These are phyloP conservation scores for Lactuca sativa DNA, from an alignment of 129 eudicot genomes.

Conservation along the genomic window DNA sequence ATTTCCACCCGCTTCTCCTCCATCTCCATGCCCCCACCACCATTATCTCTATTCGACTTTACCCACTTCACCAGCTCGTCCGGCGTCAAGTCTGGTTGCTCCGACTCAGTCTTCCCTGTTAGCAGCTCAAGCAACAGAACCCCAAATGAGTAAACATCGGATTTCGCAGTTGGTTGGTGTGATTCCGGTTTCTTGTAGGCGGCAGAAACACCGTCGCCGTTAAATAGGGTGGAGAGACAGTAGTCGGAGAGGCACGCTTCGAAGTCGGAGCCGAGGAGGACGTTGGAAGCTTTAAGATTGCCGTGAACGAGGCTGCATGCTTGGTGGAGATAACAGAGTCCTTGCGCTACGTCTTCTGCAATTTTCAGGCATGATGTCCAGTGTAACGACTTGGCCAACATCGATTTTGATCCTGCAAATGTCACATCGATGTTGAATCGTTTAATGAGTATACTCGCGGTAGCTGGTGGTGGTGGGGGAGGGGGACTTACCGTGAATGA, in stretches of 20 bases:
- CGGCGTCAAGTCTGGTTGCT: slow-evolving; percentile 57
- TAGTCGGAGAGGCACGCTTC: slow-evolving; percentile 84
- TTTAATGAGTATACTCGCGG: background rate
- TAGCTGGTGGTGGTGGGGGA: background rate
- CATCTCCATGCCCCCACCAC: slow-evolving; percentile 35
- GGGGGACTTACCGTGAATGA: slow-evolving; percentile 55
- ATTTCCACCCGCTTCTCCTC: slow-evolving; percentile 61
- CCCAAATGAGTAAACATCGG: slow-evolving; percentile 87
- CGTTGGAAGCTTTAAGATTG: slow-evolving; percentile 78
- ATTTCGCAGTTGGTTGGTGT: slow-evolving; percentile 46
- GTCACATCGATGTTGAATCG: background rate
- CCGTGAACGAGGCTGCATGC: slow-evolving; percentile 83
- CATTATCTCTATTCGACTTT: slow-evolving; percentile 54
- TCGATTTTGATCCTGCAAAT: slow-evolving; percentile 66
- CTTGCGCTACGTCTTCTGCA: slow-evolving; percentile 89
- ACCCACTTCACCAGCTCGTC: slow-evolving; percentile 70
- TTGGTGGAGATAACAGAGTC: slow-evolving; percentile 82
- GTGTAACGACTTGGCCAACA: slow-evolving; percentile 72
- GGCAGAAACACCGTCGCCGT: slow-evolving; percentile 22
- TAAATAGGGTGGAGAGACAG: slow-evolving; percentile 50
- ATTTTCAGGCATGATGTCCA: slow-evolving; percentile 96
- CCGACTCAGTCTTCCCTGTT: slow-evolving; percentile 53
- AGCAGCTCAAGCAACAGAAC: slow-evolving; percentile 67
- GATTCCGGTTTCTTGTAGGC: slow-evolving; percentile 69
- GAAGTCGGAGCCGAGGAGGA: slow-evolving; percentile 85